phyloP scores from a whole-genome alignment of 495 filamentous ascomycete genomes.

The Penicillium lagena region DNA sequence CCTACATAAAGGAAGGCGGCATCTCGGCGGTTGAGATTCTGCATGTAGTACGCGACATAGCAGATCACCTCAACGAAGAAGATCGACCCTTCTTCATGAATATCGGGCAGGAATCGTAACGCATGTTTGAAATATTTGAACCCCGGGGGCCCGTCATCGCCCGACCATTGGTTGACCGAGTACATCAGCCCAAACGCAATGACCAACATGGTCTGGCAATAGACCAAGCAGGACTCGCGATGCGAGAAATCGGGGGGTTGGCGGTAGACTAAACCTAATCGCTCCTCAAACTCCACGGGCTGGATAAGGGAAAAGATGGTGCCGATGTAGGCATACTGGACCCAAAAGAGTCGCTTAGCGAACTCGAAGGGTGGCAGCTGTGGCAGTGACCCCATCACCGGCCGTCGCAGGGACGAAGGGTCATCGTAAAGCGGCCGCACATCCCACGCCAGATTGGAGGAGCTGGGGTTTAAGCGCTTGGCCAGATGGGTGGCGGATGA shows the following conservation, averaged over 20 bases:
- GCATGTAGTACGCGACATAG: constrained; percentile 47
- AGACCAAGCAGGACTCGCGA: constrained; percentile 26
- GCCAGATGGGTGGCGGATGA: constrained; percentile 29
- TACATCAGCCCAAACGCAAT: constrained; percentile 49
- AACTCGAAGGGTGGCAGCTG: constrained; percentile 38
- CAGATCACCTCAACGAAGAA: constrained; percentile 45
- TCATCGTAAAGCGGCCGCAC: constrained; percentile 34
- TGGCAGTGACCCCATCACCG: constrained; percentile 18
- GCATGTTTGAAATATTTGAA: constrained; percentile 46
- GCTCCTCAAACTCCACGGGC: constrained; percentile 34
- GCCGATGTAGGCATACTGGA: constrained; percentile 45
- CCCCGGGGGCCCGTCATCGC: constrained; percentile 41
- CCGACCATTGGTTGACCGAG: constrained; percentile 45
- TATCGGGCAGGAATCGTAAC: constrained; percentile 39
- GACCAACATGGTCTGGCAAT: constrained; percentile 36
- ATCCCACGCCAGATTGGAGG: constrained; percentile 32
- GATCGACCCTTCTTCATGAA: constrained; percentile 44
- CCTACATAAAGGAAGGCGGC: constrained; percentile 41
- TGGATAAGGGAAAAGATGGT: constrained; percentile 45
- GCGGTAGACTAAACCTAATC: constrained; percentile 32
- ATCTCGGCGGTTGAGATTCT: constrained; percentile 44
- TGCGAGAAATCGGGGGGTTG: constrained; percentile 26
- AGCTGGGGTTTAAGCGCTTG: constrained; percentile 27
- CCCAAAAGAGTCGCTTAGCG: constrained; percentile 40
- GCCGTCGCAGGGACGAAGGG: constrained; percentile 23